Evolutionary conservation across 495 filamentous ascomycete species (phyloP), one percentile per base, ranked within the genome.

Genomic region (Neurospora sp.): DNA sequence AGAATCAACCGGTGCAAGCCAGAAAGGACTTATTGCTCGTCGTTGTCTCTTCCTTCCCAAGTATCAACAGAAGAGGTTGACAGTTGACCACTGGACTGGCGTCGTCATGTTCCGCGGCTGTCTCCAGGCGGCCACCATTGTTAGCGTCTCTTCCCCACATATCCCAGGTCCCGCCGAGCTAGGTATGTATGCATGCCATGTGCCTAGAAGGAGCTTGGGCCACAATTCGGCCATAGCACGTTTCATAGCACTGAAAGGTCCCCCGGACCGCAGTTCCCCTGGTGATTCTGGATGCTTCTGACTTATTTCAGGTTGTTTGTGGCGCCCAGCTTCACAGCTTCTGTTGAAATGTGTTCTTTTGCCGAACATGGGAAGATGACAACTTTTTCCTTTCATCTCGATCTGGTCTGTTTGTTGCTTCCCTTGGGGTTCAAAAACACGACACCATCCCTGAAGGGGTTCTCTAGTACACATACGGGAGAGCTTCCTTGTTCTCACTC

Each of bases 261-360:
- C 9, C 35, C 39, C 35, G 68, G n/a, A 38, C 22, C 68, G 38
- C 20, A 22, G 27, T 38, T 38, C 35, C 65, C 20, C 47, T 69
- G 40, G 39, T 61, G 41, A 59, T 79, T 77, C 79, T 71, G 70
- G 70, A 61, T 18, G 68, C n/a, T 77, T 78, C 75, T 73, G 31
- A 39, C 74, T 73, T 39, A 61, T 61, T 61, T 61, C 27, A 31
- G 27, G 27, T 31, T 61, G 70, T 37, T 71, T 68, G 71, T 75
- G 73, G 77, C 74, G 71, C 78, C 69, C 44, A 31, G 71, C 77
- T 61, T 47, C 42, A 59, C 39, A 27, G 12, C 37, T 35, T 71
- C 69, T 72, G 71, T 73, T 69, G 78, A 76, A 81, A 81, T 77
- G 80, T 81, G 80, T 81, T 81, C 80, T 81, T 80, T 81, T 81